phyloP scores from a whole-genome alignment of 2,329 filamentous ascomycete genomes.

The Periglandula ipomoeae region DNA sequence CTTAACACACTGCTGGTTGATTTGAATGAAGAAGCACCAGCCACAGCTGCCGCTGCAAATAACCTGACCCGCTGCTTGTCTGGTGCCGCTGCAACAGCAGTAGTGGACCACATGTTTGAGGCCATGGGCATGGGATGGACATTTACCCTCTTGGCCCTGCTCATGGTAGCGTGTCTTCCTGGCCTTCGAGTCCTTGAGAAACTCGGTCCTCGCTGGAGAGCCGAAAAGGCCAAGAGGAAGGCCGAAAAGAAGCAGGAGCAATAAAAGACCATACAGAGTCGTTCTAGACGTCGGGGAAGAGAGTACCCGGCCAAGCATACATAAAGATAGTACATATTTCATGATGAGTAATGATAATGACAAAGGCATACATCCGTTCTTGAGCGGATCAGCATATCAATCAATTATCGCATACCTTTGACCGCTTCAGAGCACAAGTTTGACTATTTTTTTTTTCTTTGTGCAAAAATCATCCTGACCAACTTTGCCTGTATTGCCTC shows the following conservation, averaged over 20 bases:
- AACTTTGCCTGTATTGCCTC: neutral
- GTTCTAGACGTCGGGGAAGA: neutral
- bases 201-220: slow-evolving; percentile 40
- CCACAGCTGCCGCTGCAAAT: slow-evolving; percentile 54
- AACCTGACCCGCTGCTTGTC: slow-evolving; percentile 54
- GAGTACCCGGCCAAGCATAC: neutral
- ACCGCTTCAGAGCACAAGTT: neutral
- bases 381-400: neutral
- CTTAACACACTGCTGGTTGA: too few relatives aligned
- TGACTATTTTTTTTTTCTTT: too few relatives aligned
- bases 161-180: slow-evolving; percentile 40
- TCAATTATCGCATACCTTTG: neutral
- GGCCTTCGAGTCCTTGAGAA: slow-evolving; percentile 39
- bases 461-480: neutral
- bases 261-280: neutral
- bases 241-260: neutral
- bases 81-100: slow-evolving; percentile 48
- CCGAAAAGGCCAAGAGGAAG: slow-evolving; percentile 32
- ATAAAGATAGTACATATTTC: neutral
- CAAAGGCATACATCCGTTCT: neutral
- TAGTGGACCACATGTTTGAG: slow-evolving; percentile 49
- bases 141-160: slow-evolving; percentile 48
- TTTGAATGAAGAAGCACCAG: slow-evolving; percentile 49
- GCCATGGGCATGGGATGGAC: slow-evolving; percentile 52
- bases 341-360: neutral